A percentile compares a stretch with the other conserved stretches of the same genome.
phyloP scores from a whole-genome alignment of 2,329 filamentous ascomycete species.

The Rhytidhysteron rufulum region DNA sequence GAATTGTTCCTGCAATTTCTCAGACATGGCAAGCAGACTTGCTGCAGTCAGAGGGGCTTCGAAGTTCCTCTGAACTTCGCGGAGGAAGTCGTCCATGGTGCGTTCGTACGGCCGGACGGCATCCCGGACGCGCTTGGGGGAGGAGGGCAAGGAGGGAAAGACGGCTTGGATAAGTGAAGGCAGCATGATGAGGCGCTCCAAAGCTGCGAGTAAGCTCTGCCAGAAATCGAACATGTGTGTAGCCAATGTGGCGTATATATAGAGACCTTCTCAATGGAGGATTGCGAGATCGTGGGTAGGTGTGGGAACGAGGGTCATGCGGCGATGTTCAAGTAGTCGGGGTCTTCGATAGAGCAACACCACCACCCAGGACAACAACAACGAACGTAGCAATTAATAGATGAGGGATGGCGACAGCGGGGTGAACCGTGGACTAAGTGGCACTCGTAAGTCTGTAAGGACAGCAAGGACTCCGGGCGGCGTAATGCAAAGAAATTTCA shows the following conservation, averaged over 20 bases:
- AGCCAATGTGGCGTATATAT: conserved; percentile 29
- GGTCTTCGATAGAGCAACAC: no score
- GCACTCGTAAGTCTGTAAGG: conserved; percentile 9
- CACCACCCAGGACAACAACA: no score
- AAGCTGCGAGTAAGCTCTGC: conserved; percentile 34
- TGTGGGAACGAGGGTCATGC: conserved; percentile 21
- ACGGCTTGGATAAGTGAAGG: conserved; percentile 37
- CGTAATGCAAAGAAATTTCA: conserved; percentile 29
- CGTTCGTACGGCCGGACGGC: conserved; percentile 40
- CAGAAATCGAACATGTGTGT: conserved; percentile 37
- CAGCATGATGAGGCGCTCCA: conserved; percentile 38
- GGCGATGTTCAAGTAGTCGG: conserved; percentile 27
- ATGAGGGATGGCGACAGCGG: conserved; percentile 1
- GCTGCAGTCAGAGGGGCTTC: conserved; percentile 41
- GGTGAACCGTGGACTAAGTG: conserved; percentile 5
- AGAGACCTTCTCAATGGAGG: neutral
- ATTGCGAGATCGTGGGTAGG: neutral
- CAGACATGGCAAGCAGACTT: conserved; percentile 43
- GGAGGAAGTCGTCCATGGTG: conserved; percentile 47
- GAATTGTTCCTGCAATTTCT: conserved; percentile 49
- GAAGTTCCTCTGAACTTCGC: conserved; percentile 41
- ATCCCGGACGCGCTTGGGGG: conserved; percentile 31
- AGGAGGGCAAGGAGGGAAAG: conserved; percentile 29
- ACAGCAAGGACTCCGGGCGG: conserved; percentile 11
- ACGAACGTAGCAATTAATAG: neutral